phyloP scores from a whole-genome alignment of 2,329 filamentous ascomycete genomes.

The Trichoderma sp. region DNA sequence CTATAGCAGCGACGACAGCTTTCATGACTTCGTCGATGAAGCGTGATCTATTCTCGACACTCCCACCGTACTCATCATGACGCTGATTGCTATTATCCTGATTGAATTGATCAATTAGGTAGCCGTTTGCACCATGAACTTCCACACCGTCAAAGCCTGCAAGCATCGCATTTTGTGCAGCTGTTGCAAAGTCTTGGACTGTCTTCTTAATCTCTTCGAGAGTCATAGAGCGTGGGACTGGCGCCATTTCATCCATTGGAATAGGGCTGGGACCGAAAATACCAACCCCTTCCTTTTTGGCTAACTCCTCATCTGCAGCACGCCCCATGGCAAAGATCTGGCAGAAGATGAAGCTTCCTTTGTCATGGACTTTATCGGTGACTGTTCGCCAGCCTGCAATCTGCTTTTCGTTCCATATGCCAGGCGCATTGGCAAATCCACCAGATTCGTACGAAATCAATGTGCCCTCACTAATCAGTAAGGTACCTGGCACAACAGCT shows the following conservation, averaged over 20 bases:
- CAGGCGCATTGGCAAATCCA: conserved; percentile 43
- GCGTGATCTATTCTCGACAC: conserved; percentile 50
- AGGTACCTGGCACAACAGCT: conserved; percentile 39
- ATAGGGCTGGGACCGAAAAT: not conserved
- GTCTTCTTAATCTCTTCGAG: conserved; percentile 59
- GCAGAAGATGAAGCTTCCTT: conserved; percentile 57
- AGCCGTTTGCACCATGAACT: conserved; percentile 54
- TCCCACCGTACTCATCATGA: conserved; percentile 53
- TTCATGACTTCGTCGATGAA: conserved; percentile 49
- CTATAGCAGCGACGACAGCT: conserved; percentile 41
- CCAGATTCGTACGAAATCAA: conserved; percentile 33
- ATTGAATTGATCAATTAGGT: conserved; percentile 61
- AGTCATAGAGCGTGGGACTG: conserved; percentile 35
- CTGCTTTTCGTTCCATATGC: conserved; percentile 54
- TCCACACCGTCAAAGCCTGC: conserved; percentile 71
- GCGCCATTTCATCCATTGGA: not conserved
- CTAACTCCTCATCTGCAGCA: conserved; percentile 37
- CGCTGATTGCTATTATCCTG: conserved; percentile 49
- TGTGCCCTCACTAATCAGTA: conserved; percentile 49
- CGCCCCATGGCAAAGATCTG: conserved; percentile 66
- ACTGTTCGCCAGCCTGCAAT: conserved; percentile 59
- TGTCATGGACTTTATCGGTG: conserved; percentile 61
- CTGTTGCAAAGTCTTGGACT: conserved; percentile 58
- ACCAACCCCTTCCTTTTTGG: conserved; percentile 21
- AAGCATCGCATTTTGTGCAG: conserved; percentile 55